Evolutionary conservation across 805 yeast genomes (phyloP), one percentile per base, ranked within the genome.

Genomic region (Hanseniaspora thailandica): DNA sequence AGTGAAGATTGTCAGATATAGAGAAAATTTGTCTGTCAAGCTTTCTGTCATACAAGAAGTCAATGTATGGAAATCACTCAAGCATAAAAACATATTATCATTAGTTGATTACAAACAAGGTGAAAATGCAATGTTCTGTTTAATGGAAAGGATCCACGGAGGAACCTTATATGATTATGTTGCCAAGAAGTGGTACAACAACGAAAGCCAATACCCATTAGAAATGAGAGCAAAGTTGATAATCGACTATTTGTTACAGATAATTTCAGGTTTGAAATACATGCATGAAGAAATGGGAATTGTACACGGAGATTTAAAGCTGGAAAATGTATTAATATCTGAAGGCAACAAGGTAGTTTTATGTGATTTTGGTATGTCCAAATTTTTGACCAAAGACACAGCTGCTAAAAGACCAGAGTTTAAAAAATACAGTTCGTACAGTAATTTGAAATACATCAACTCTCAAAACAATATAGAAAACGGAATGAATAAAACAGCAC

Each of bases 281-380:
- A 71, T 87, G 76, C 86, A 81, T 62, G 76, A 74, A 56, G 70
- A 73, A 6, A 68, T 81, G 1, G 48, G 46, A 5, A 72, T 85
- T 31, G 84, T 82, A 8, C 96, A 86, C 61, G 89, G 95, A 2
- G 96, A 86, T 67, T 65, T 86, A 45, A 86, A 86, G 66, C 71
- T 86, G 43, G 96, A 86, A 60, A 86, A 86, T 62, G 84, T 90
- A 56, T 68, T 86, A 43, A 64, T 86, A 26, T 81, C 81, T 56
- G 68, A 71, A 20, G 58, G 59, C 45, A 57, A 58, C 5, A 57
- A 57, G 12, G 63, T 86, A 57, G 63, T 82, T 25, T 63, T 89
- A 6, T 86, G 96, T 68, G 97, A 89, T 67, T 89, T 89, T 69
- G 97, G 97, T 5, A 86, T 89, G 94, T 13, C 26, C 23, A 33